These are phyloP conservation scores for Mucor irregularis DNA, from an alignment of 371 early-diverging fungal species.

Conservation along the genomic window DNA sequence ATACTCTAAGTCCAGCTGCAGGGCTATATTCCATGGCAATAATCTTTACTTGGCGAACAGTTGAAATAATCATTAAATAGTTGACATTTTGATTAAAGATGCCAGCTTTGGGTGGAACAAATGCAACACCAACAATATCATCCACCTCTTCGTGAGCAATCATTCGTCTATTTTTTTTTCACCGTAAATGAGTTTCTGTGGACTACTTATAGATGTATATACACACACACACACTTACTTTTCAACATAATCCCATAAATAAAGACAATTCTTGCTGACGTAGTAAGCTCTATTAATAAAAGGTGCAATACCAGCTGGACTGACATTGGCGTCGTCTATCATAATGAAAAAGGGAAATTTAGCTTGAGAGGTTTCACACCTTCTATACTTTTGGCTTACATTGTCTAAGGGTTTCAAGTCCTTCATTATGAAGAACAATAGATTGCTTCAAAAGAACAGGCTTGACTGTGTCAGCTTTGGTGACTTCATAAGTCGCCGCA, in stretches of 20 bases:
- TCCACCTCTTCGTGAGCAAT: constrained; percentile 79
- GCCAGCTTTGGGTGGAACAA: constrained; percentile 72
- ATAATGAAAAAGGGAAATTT: background rate
- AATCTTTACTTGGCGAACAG: constrained; percentile 78
- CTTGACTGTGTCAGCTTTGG: background rate
- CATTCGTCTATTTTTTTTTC: constrained; percentile 55
- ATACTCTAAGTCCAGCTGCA: constrained; percentile 48
- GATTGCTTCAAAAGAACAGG: constrained; percentile 6
- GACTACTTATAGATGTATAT: background rate
- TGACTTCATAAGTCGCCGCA: background rate
- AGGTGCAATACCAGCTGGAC: constrained; percentile 51
- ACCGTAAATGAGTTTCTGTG: background rate
- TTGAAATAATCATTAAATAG: constrained; percentile 84
- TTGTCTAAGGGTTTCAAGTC: constrained; percentile 4
- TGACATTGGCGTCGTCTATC: constrained; percentile 23
- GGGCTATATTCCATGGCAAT: constrained; percentile 63
- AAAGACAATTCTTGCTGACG: constrained; percentile 82
- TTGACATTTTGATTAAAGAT: constrained; percentile 77
- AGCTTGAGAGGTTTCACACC: background rate
- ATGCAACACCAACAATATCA: constrained; percentile 81
- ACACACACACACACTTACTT: constrained; percentile 32
- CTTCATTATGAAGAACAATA: constrained; percentile 6
- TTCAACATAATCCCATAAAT: constrained; percentile 83
- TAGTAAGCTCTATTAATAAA: constrained; percentile 89
- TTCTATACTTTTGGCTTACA: constrained; percentile 4